Base-by-base conservation (phyloP, 192 early-diverging fungal species). In the Backusella liffmaniae region DNA sequence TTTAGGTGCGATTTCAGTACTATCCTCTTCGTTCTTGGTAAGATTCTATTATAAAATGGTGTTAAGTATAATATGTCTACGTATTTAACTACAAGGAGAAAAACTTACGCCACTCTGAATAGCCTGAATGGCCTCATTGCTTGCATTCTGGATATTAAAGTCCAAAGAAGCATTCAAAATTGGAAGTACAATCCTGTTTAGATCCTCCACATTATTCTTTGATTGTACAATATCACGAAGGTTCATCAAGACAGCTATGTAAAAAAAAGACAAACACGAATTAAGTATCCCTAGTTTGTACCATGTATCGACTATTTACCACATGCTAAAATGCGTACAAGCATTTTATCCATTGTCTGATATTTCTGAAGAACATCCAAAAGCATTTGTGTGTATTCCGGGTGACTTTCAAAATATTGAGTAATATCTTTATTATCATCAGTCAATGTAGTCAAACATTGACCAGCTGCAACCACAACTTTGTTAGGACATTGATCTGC, bases 381-480 rank as follows among this genome's bases (percentile, higher is more conserved):
- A 34, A 94, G 81, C 18, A 79, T 81, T 15, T 81, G 76, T 10
- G 89, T 80, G 13, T 89, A 89, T 70, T 86, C 85, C 5, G 86
- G 82, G 73, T 90, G 90, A 18, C 80, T 76, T 34, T 86, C 76
- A 80, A 94, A 89, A 4, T 88, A 77, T 30, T 86, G 82, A 56
- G 89, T 78, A 37, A 88, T 86, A 4, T 86, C 84, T 13, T 80
- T 73, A 75, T 95, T 95, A 18, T 93, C 92, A 67, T 96, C 95
- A 0, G 94, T 93, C 51, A 97, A 83, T 4, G 94, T 94, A 76
- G 93, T 91, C 15, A 97, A 84, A 51, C 91, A 94, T 84, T 96
- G 95, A 8, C 88, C 88, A 39, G 85, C 88, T 46, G 86, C 84
- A 68, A 89, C 76, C 21, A 86, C 83, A 7, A 88, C 85, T 39